Conservation (phyloP, 164 flowering plant genomes). For the Hamamelis virginiana region DNA sequence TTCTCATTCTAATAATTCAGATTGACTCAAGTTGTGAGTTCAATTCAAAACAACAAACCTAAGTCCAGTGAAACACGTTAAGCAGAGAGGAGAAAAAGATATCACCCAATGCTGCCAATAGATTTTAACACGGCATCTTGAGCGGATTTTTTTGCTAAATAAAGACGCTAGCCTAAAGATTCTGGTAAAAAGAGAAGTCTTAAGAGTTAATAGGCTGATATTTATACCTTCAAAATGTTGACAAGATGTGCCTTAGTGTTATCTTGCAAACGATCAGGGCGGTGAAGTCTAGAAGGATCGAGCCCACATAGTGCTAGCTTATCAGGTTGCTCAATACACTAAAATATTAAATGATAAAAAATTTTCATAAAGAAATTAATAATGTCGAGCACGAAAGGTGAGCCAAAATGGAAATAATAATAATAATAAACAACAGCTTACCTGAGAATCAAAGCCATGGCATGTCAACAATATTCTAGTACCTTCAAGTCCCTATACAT, state of each 20-base stretch:
- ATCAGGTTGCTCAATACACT: slow-evolving; percentile 74
- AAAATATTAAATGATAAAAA: slow-evolving; percentile 9
- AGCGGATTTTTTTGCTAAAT: too few relatives aligned
- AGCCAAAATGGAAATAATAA: background rate
- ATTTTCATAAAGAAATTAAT: background rate
- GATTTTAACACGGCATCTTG: background rate
- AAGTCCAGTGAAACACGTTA: background rate
- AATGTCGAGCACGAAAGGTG: background rate
- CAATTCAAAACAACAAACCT: too few relatives aligned
- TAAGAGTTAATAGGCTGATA: background rate
- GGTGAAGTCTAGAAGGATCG: slow-evolving; percentile 70
- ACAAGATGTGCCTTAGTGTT: slow-evolving; percentile 48
- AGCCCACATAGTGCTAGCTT: slow-evolving; percentile 77
- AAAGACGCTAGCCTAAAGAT: too few relatives aligned
- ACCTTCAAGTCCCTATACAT: slow-evolving; percentile 57
- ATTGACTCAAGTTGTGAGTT: background rate
- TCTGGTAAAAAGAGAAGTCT: background rate
- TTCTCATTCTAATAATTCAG: background rate
- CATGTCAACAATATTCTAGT: slow-evolving; percentile 69
- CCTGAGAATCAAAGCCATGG: slow-evolving; percentile 60
- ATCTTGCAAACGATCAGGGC: slow-evolving; percentile 82
- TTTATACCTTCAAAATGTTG: slow-evolving; percentile 71
- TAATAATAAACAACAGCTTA: slow-evolving; percentile 28
- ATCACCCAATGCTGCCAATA: background rate
- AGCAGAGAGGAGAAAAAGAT: background rate